These are phyloP conservation scores for Eucalyptus paniculata DNA, from an alignment of 345 rosid genomes.

Conservation along the genomic window DNA sequence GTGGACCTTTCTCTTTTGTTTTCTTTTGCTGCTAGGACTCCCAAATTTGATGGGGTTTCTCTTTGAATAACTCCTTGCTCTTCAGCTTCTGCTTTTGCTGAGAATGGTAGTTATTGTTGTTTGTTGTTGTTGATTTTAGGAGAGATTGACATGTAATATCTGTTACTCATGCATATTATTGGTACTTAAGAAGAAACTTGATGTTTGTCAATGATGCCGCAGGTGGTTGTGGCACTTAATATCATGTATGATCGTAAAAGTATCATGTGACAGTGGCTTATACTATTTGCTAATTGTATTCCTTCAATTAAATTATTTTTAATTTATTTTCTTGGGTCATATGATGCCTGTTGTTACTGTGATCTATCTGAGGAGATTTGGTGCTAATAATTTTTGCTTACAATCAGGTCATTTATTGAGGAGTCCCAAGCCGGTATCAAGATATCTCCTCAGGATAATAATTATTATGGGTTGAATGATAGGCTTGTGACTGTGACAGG, in stretches of 20 bases:
- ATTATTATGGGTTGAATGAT: slow-evolving; percentile 81
- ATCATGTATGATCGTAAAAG: background rate
- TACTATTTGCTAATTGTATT: background rate
- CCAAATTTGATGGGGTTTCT: background rate
- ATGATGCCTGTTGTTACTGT: background rate
- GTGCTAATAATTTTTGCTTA: slow-evolving; percentile 7
- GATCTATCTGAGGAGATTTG: background rate
- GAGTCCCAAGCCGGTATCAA: slow-evolving; percentile 93
- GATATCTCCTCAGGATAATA: slow-evolving; percentile 86
- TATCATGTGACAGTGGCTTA: background rate
- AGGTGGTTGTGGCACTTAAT: background rate
- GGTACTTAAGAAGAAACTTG: background rate
- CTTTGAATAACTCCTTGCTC: background rate
- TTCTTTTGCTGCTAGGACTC: background rate
- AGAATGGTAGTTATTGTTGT: background rate
- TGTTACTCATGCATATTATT: background rate
- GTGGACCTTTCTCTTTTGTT: background rate
- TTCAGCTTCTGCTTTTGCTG: background rate
- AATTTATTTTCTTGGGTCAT: background rate
- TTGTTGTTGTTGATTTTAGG: background rate
- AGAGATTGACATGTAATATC: background rate
- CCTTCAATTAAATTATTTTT: background rate
- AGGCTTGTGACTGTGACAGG: slow-evolving; percentile 89
- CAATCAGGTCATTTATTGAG: slow-evolving; percentile 86
- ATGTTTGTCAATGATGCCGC: background rate